phyloP scores from a whole-genome alignment of 345 rosid genomes.

The Dovyalis caffra region DNA sequence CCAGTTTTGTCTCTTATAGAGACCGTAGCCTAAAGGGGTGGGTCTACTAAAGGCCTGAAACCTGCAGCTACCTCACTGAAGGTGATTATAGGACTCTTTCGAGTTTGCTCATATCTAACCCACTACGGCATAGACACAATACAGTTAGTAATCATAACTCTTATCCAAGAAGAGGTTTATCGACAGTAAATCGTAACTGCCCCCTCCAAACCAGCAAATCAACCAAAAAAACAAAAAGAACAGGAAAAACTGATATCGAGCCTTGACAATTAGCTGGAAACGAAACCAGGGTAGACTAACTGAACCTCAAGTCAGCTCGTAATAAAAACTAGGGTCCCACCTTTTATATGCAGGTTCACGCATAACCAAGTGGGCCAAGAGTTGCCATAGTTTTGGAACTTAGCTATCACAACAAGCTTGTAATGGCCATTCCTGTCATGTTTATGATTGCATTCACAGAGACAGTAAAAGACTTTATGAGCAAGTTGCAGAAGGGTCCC shows the following conservation, averaged over 20 bases:
- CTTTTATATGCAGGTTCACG: not conserved
- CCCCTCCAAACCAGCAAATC: not conserved
- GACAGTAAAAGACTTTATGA: slow-evolving; percentile 6
- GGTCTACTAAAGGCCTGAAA: not conserved
- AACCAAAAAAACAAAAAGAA: not conserved
- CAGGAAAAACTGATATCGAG: not conserved
- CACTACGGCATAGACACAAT: not conserved
- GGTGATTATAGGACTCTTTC: not conserved
- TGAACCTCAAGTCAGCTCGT: not conserved
- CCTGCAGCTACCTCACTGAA: not conserved
- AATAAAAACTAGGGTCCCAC: not conserved
- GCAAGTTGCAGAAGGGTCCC: slow-evolving; percentile 28
- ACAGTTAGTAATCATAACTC: not conserved
- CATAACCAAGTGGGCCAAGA: not conserved
- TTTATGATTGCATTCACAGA: not conserved
- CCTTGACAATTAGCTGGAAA: not conserved
- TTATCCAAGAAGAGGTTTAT: not conserved
- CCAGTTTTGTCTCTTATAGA: not conserved
- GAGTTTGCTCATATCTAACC: not conserved
- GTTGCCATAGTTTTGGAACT: not conserved
- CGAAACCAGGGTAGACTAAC: not conserved
- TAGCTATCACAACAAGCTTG: not conserved
- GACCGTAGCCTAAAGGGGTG: not conserved
- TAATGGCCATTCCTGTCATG: slow-evolving; percentile 1
- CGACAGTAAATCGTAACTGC: not conserved